Evolutionary conservation across 306 rosid genomes (phyloP), one percentile per base, ranked within the genome.

Genomic region (Pyrus bretschneideri): DNA sequence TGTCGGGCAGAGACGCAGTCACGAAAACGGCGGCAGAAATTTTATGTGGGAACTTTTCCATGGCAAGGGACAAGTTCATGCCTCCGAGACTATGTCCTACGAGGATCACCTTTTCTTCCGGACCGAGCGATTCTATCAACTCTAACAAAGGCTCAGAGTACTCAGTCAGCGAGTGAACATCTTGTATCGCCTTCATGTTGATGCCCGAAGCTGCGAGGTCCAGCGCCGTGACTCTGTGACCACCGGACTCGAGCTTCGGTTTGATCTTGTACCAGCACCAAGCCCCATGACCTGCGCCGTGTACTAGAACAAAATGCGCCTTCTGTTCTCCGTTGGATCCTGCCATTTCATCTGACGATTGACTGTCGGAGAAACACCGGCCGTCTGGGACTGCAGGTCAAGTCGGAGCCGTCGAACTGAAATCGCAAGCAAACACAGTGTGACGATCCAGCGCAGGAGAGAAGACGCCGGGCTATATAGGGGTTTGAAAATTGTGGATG

Each of bases 81-180:
- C 97, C 97, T 18, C 91, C 97, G 9, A 91, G 81, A 71, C 97
- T 88, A 44, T 93, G 97, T 1, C 96, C 98, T 1, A 91, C 93
- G 2, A 93, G 81, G 52, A 88, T 79, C 0, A 88, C 98, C 78
- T 80, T 89, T 35, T 91, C 86, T 17, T 76, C 19, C 4, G 70
- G 71, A 9, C 76, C 73, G 70, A 91, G 81, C 29, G 87, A 67
- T 0, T 71, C 86, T 74, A 91, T 6, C 4, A 78, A 29, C 58
- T 85, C 78, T 79, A 93, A 72, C 83, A 93, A 52, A 18, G 98
- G 93, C 67, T 84, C 68, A 19, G 89, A 70, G 63, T 93, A 89
- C 3, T 89, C 78, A 0, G 38, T 31, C 58, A 85, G 3, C 12
- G 89, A 67, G 21, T 63, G 30, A 42, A 89, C 73, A 19, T 93